phyloP scores from a whole-genome alignment of 495 filamentous ascomycete genomes.

The Neurospora sp. region DNA sequence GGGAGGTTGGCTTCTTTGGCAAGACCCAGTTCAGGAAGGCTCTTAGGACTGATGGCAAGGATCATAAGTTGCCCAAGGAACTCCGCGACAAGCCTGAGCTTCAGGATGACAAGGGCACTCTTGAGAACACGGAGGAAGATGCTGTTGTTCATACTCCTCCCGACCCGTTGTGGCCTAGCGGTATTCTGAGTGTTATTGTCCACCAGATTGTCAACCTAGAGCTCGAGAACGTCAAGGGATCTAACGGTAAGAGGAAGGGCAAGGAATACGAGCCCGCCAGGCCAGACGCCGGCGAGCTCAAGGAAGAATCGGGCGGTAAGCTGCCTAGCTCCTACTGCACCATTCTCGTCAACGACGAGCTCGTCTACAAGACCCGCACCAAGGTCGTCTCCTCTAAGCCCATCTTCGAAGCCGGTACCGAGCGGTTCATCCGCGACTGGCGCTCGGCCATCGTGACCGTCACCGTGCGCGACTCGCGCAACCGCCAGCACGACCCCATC shows the following conservation, averaged over 20 bases:
- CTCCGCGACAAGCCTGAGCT: slow-evolving; percentile 65
- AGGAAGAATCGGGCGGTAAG: slow-evolving; percentile 65
- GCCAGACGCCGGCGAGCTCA: slow-evolving; percentile 66
- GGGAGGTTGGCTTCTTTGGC: slow-evolving; percentile 91
- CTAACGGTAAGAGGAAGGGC: slow-evolving; percentile 55
- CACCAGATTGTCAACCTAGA: slow-evolving; percentile 95
- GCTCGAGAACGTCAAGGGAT: slow-evolving; percentile 69
- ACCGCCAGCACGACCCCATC: slow-evolving; percentile 89
- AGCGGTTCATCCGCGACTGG: slow-evolving; percentile 94
- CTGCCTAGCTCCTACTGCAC: slow-evolving; percentile 88
- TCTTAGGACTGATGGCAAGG: slow-evolving; percentile 75
- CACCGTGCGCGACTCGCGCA: slow-evolving; percentile 75
- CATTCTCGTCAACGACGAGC: slow-evolving; percentile 76
- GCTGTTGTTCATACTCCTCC: slow-evolving; percentile 83
- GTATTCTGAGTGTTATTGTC: slow-evolving; percentile 70
- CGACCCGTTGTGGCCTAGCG: slow-evolving; percentile 87
- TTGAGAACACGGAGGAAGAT: slow-evolving; percentile 67
- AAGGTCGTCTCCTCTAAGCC: slow-evolving; percentile 90
- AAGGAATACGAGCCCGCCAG: slow-evolving; percentile 86
- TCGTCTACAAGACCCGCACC: slow-evolving; percentile 83
- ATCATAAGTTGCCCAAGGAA: slow-evolving; percentile 59
- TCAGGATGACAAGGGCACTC: slow-evolving; percentile 79
- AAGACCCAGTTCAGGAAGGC: slow-evolving; percentile 79
- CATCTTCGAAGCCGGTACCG: slow-evolving; percentile 93
- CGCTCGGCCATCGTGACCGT: slow-evolving; percentile 75